Conservation (phyloP, 495 filamentous ascomycete species). For the Trichocladium uniseriatum region DNA sequence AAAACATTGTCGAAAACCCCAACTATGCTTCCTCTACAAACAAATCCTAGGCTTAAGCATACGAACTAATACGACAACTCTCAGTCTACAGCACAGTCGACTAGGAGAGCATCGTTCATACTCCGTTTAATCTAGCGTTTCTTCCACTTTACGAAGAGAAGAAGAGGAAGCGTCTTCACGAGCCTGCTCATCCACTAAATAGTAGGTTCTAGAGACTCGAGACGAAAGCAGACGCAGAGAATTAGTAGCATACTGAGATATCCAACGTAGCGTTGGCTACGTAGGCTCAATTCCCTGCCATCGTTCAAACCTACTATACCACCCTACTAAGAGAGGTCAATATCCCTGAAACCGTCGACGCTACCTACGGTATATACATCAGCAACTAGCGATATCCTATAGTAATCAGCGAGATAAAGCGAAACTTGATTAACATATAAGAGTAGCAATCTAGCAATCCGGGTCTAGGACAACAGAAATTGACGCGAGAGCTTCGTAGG, state of each 20-base stretch:
- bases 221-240: background rate
- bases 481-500: too few species aligned
- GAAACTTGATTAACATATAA: slow-evolving; percentile 5
- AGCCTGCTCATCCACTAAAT: slow-evolving; percentile 1
- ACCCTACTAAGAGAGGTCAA: background rate
- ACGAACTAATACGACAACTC: background rate
- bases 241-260: slow-evolving; percentile 7
- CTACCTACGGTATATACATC: slow-evolving; percentile 4
- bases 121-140: background rate
- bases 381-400: background rate
- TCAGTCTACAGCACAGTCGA: background rate
- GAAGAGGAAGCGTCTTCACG: background rate
- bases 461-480: too few species aligned
- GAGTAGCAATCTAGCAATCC: too few species aligned
- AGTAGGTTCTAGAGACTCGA: slow-evolving; percentile 1
- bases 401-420: slow-evolving; percentile 2
- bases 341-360: slow-evolving; percentile 1
- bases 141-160: slow-evolving; percentile 4
- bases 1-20: too few species aligned
- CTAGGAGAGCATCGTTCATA: background rate
- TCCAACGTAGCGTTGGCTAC: slow-evolving; percentile 8
- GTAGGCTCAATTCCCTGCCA: background rate
- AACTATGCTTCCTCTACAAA: too few species aligned
- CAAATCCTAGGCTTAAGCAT: slow-evolving; percentile 1
- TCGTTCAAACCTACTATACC: slow-evolving; percentile 7